These are phyloP conservation scores for Pseudogymnoascus sp. DNA, from an alignment of 2,329 filamentous ascomycete species.

Conservation along the genomic window DNA sequence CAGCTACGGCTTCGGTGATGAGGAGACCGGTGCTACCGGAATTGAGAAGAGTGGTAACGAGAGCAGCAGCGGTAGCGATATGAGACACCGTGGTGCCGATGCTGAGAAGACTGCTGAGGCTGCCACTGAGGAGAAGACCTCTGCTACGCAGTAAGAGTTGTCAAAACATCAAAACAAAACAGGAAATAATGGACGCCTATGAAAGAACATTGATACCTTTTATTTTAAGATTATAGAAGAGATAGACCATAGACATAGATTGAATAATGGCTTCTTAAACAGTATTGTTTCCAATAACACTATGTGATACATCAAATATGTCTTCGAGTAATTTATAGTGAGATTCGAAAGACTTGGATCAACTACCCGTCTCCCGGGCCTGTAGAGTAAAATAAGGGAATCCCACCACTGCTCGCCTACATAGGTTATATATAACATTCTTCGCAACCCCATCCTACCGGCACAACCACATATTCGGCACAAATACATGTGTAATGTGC, in stretches of 20 bases:
- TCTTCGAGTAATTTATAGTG: not conserved
- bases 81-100: not conserved
- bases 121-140: not conserved
- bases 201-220: not conserved
- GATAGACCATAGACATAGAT: conserved; percentile 7
- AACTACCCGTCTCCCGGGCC: no score
- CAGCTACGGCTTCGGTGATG: conserved; percentile 10
- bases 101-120: not conserved
- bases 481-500: no score
- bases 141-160: not conserved
- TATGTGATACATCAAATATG: not conserved
- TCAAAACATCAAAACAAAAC: not conserved
- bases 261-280: conserved; percentile 2
- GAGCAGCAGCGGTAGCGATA: not conserved
- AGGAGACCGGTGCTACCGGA: not conserved
- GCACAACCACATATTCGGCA: no score
- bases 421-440: no score
- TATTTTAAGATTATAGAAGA: not conserved
- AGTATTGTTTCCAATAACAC: not conserved
- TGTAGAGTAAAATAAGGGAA: no score
- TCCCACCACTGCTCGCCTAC: no score
- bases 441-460: no score
- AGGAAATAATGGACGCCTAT: not conserved
- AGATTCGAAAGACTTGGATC: not conserved
- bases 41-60: not conserved